Evolutionary conservation across 2,329 filamentous ascomycete species (phyloP).

Genomic region (Penicillium glabrum): DNA sequence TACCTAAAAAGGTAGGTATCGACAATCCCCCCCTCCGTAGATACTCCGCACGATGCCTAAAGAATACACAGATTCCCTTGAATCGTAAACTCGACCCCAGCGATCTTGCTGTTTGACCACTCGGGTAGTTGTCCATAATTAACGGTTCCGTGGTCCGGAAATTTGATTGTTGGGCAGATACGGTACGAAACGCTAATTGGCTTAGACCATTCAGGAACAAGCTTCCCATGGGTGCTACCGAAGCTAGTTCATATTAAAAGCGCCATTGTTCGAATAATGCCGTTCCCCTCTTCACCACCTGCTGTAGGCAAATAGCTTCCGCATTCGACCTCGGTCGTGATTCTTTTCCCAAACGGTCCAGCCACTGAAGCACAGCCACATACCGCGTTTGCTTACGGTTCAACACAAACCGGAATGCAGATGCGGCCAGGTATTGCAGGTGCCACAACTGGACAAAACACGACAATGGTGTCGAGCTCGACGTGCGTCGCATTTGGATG

Average conservation of each 20-base stretch:
- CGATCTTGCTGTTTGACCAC: slow-evolving; percentile 5
- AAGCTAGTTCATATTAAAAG: slow-evolving; percentile 23
- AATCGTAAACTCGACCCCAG: slow-evolving; percentile 5
- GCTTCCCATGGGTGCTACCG: background rate
- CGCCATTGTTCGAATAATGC: slow-evolving; percentile 38
- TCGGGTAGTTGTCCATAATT: slow-evolving; percentile 14
- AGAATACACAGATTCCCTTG: background rate
- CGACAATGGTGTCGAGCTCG: slow-evolving; percentile 37
- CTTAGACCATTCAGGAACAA: background rate
- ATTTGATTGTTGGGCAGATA: background rate
- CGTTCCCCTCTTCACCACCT: slow-evolving; percentile 35
- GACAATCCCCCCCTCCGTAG: background rate
- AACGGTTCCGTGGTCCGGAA: slow-evolving; percentile 14
- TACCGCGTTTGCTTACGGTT: slow-evolving; percentile 70
- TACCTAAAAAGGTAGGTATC: slow-evolving; percentile 1
- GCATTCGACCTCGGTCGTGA: slow-evolving; percentile 38
- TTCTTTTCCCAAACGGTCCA: slow-evolving; percentile 52
- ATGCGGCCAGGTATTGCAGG: slow-evolving; percentile 63
- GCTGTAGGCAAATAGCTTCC: slow-evolving; percentile 32
- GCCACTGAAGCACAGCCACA: slow-evolving; percentile 64
- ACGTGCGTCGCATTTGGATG: slow-evolving; percentile 53
- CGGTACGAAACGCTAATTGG: background rate
- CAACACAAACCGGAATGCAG: slow-evolving; percentile 70
- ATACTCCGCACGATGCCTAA: background rate
- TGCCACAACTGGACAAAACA: slow-evolving; percentile 64